Evolutionary conservation across 2,329 filamentous ascomycete genomes (phyloP).

Genomic region (Lecanosticta acicola): DNA sequence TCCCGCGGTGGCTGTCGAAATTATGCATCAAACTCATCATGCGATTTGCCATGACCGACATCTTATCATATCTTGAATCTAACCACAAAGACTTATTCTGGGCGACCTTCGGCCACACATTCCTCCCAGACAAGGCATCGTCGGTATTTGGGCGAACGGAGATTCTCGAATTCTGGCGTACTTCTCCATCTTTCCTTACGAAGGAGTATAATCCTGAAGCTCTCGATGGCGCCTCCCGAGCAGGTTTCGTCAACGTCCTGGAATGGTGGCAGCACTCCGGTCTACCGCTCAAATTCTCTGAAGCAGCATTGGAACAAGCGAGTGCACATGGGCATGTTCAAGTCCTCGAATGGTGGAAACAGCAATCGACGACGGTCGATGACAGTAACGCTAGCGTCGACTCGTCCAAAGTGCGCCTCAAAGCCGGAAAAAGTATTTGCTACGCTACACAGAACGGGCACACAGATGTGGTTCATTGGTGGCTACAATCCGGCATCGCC

Average conservation of each 20-base stretch:
- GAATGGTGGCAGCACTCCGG: conserved; percentile 88
- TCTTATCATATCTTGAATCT: conserved; percentile 67
- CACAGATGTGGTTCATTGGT: conserved; percentile 75
- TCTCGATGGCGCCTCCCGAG: conserved; percentile 78
- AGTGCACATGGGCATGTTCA: conserved; percentile 76
- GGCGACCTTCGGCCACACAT: conserved; percentile 73
- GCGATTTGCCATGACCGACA: conserved; percentile 76
- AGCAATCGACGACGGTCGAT: conserved; percentile 36
- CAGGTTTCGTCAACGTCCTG: conserved; percentile 76
- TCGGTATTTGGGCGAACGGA: conserved; percentile 77
- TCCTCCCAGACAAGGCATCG: conserved; percentile 82
- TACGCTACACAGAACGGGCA: conserved; percentile 79
- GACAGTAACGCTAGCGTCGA: conserved; percentile 25
- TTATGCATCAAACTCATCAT: conserved; percentile 84
- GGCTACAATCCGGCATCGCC: conserved; percentile 74
- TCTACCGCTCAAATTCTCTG: conserved; percentile 76
- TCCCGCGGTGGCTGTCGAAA: conserved; percentile 69
- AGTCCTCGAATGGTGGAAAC: conserved; percentile 92
- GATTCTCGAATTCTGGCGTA: conserved; percentile 87
- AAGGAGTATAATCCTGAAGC: conserved; percentile 83
- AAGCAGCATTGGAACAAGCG: conserved; percentile 80
- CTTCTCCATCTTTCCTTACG: conserved; percentile 72
- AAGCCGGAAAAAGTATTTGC: conserved; percentile 78
- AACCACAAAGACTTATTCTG: conserved; percentile 71
- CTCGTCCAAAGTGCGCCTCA: conserved; percentile 51